Evolutionary conservation across 768 basidiomycete species (phyloP).

Genomic region (Russula olivacea): DNA sequence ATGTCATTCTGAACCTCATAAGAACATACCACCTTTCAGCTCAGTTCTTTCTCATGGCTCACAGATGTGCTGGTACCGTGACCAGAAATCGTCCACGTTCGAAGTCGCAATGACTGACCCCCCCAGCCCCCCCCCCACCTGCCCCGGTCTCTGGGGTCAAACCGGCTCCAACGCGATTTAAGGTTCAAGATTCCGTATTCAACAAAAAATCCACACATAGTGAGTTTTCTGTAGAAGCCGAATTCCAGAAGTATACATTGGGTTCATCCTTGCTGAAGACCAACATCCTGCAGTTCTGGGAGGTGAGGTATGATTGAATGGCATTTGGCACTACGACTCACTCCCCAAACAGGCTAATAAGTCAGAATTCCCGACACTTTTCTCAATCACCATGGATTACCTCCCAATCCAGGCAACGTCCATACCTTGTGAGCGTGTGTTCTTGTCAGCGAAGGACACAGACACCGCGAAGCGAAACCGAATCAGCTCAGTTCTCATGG

Average conservation of each 20-base stretch:
- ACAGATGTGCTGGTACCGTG: background rate
- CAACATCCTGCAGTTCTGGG: background rate
- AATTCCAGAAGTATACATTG: background rate
- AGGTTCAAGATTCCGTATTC: background rate
- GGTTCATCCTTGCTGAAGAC: background rate
- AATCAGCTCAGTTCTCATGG: background rate
- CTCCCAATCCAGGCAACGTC: background rate
- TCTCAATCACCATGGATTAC: background rate
- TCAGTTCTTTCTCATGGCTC: background rate
- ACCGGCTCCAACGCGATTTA: background rate
- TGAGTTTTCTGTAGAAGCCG: background rate
- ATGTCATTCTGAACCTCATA: background rate
- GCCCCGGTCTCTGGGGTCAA: no score
- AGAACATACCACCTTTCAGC: background rate
- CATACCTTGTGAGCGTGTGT: background rate
- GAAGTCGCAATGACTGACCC: no score
- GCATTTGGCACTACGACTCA: no score
- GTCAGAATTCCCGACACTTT: background rate
- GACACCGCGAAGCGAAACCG: background rate
- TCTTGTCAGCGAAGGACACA: slow-evolving; percentile 1
- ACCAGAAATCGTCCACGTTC: no score
- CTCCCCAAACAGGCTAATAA: no score
- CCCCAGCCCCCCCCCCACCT: no score
- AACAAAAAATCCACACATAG: background rate
- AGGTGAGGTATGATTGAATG: background rate